Evolutionary conservation across 2,329 filamentous ascomycete species (phyloP).

Genomic region (Botryotinia narcissicola): DNA sequence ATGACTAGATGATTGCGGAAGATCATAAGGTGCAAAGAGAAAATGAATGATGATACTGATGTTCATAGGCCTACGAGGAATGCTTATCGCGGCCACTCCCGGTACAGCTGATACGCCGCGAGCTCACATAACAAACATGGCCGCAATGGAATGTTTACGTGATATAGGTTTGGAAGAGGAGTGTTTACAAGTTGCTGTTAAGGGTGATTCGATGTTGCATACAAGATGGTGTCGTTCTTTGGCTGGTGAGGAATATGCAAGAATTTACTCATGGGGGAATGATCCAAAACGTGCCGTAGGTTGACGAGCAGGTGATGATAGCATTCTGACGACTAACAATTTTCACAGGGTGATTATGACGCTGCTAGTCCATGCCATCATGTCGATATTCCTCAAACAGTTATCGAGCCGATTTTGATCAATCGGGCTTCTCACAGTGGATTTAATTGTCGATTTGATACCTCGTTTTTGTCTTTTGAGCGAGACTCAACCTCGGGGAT

Average conservation of each 20-base stretch:
- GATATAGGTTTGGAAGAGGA: conserved; percentile 51
- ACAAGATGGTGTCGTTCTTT: conserved; percentile 54
- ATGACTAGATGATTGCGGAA: neutral
- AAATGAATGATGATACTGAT: neutral
- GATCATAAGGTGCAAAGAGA: neutral
- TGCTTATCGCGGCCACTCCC: conserved; percentile 51
- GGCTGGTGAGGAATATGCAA: conserved; percentile 51
- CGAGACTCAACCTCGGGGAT: conserved; percentile 23
- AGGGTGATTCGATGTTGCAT: conserved; percentile 46
- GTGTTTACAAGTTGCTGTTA: conserved; percentile 40
- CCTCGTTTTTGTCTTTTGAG: conserved; percentile 41
- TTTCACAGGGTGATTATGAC: conserved; percentile 44
- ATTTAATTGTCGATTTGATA: conserved; percentile 46
- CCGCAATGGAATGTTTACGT: conserved; percentile 54
- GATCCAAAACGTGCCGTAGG: conserved; percentile 45
- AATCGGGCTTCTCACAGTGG: conserved; percentile 42
- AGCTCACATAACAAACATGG: conserved; percentile 59
- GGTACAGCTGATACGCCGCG: conserved; percentile 56
- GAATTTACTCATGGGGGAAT: conserved; percentile 52
- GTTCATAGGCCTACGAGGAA: conserved; percentile 47
- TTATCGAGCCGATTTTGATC: conserved; percentile 49
- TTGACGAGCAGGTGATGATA: neutral
- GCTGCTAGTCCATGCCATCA: conserved; percentile 44
- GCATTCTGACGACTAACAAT: neutral
- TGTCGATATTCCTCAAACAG: conserved; percentile 48